Evolutionary conservation across 345 rosid genomes (phyloP).

Genomic region (Murraya koenigii): DNA sequence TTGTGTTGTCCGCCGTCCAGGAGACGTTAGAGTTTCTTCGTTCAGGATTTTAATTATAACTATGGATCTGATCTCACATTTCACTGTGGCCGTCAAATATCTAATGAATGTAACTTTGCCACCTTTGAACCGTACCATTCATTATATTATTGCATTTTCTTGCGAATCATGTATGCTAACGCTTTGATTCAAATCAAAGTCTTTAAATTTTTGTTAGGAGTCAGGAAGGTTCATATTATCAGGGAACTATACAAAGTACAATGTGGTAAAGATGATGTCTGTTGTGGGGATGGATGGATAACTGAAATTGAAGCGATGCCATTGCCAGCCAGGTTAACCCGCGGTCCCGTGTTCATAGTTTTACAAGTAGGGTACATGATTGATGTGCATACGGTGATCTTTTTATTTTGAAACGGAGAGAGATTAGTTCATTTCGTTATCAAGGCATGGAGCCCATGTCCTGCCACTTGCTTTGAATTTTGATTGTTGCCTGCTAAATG

Average conservation of each 20-base stretch:
- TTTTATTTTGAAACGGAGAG: background rate
- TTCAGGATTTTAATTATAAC: background rate
- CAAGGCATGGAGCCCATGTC: background rate
- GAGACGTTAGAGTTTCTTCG: background rate
- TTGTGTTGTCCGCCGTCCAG: background rate
- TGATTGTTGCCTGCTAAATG: background rate
- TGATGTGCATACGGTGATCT: no score
- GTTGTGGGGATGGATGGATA: background rate
- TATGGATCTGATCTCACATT: background rate
- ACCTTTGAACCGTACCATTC: no score
- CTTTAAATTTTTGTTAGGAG: background rate
- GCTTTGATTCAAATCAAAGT: no score
- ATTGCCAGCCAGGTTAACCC: no score
- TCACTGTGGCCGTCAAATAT: background rate
- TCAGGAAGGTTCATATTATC: background rate
- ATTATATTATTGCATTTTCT: no score
- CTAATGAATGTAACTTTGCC: background rate
- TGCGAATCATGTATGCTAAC: no score
- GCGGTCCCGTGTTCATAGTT: no score
- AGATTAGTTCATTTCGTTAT: background rate
- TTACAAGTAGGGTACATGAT: no score
- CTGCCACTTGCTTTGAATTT: background rate
- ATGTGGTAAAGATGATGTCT: background rate
- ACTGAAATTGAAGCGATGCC: no score
- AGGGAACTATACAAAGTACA: background rate